Evolutionary conservation across 2,329 filamentous ascomycete genomes (phyloP).

Genomic region (Aschersonia sp.): DNA sequence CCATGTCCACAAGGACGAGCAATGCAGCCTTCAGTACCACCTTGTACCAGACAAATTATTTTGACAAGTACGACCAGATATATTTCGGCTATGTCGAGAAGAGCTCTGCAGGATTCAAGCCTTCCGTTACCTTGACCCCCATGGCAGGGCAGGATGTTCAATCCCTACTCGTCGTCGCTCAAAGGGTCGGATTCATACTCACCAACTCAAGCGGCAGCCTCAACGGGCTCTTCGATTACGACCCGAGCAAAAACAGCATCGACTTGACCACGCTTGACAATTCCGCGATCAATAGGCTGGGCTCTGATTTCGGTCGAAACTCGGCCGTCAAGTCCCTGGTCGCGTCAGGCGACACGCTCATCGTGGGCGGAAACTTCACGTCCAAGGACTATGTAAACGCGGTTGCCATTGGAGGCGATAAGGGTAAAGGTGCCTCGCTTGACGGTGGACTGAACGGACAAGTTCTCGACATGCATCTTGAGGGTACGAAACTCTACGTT

Average conservation of each 20-base stretch:
- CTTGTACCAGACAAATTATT: slow-evolving; percentile 84
- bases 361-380: slow-evolving; percentile 75
- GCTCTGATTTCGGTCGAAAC: slow-evolving; percentile 48
- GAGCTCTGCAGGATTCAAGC: slow-evolving; percentile 57
- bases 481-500: slow-evolving; percentile 57
- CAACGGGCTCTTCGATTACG: slow-evolving; percentile 83
- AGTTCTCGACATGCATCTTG: slow-evolving; percentile 57
- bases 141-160: slow-evolving; percentile 44
- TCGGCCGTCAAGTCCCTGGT: slow-evolving; percentile 60
- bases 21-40: slow-evolving; percentile 38
- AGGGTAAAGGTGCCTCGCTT: slow-evolving; percentile 45
- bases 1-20: slow-evolving; percentile 39
- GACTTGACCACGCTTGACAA: slow-evolving; percentile 48
- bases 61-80: slow-evolving; percentile 90
- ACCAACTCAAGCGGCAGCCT: slow-evolving; percentile 63
- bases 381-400: slow-evolving; percentile 57
- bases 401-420: slow-evolving; percentile 48
- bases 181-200: slow-evolving; percentile 65
- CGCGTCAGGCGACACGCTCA: slow-evolving; percentile 49
- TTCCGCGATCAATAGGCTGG: slow-evolving; percentile 66
- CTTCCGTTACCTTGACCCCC: slow-evolving; percentile 65
- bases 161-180: slow-evolving; percentile 70
- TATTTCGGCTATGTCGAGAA: slow-evolving; percentile 77
- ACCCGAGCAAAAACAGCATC: slow-evolving; percentile 41
- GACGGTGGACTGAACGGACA: slow-evolving; percentile 66